phyloP scores from a whole-genome alignment of 2,329 filamentous ascomycete genomes.

The Penicillium paneum region DNA sequence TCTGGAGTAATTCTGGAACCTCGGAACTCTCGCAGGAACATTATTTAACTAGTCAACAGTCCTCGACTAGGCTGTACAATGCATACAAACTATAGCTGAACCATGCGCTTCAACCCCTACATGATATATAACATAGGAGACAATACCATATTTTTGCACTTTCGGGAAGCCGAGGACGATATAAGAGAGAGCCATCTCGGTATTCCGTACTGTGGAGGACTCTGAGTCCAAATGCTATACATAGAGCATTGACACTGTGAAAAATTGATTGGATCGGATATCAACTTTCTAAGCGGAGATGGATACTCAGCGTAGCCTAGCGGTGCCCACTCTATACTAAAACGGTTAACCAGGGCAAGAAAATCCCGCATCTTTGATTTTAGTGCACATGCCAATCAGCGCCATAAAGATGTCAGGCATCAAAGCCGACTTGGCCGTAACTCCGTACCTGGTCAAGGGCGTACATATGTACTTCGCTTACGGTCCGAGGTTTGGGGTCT shows the following conservation, averaged over 20 bases:
- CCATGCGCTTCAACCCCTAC: not conserved
- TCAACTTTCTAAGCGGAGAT: not conserved
- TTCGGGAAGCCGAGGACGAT: constrained; percentile 4
- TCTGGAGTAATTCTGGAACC: not conserved
- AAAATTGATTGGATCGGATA: not conserved
- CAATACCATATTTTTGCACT: not conserved
- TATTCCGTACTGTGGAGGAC: not conserved
- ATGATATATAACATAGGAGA: not conserved
- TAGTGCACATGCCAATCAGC: not conserved
- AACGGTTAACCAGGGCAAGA: not conserved
- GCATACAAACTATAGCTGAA: not conserved
- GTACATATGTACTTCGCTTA: not conserved
- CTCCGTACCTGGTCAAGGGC: not conserved
- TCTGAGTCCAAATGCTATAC: not conserved
- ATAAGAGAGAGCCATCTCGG: not conserved
- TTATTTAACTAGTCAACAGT: not conserved
- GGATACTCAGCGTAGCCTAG: not conserved
- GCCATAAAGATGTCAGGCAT: not conserved
- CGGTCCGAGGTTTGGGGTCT: not conserved
- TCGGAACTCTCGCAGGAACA: not conserved
- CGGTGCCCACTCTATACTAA: not conserved
- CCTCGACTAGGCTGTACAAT: not conserved
- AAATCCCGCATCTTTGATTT: constrained; percentile 1
- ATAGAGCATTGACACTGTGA: not conserved
- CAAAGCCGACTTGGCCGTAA: not conserved